Conservation (phyloP, 345 rosid genomes). For the Hypericum androsaemum region DNA sequence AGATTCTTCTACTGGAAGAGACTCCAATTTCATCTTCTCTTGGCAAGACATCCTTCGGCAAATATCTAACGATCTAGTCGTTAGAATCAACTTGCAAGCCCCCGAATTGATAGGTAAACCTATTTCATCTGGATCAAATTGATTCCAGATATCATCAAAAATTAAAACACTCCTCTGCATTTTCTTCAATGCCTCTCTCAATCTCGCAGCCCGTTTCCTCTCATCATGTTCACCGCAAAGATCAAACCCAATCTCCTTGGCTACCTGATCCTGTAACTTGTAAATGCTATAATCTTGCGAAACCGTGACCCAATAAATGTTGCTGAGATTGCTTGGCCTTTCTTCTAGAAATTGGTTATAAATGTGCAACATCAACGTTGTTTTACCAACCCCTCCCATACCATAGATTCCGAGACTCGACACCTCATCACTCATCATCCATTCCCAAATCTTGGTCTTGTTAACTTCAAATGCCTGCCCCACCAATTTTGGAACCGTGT, state of each 20-base stretch:
- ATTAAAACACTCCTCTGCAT: background rate
- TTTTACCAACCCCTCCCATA: slow-evolving; percentile 8
- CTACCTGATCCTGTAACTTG: background rate
- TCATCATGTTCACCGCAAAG: background rate
- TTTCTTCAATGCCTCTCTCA: background rate
- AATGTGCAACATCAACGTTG: background rate
- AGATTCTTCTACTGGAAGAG: slow-evolving; percentile 2
- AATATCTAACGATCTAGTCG: background rate
- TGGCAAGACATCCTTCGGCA: background rate
- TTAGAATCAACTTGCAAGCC: slow-evolving; percentile 1
- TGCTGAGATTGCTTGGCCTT: too few species aligned
- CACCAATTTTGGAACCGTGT: background rate
- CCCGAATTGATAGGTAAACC: background rate
- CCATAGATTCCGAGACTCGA: slow-evolving; percentile 2
- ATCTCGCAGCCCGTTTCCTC: background rate
- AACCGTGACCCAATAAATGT: background rate
- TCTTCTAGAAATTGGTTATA: background rate
- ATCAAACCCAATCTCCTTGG: background rate
- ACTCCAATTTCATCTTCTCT: background rate
- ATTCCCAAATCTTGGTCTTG: slow-evolving; percentile 5
- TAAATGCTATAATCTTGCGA: background rate
- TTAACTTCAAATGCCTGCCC: background rate
- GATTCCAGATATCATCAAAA: slow-evolving; percentile 1
- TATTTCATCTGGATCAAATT: background rate
- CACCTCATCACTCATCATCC: background rate